Percentiles rank a stretch among this genome's conserved stretches.
Evolutionary conservation across 441 rosid genomes (phyloP).

Genomic region (Eutrema salsugineum): DNA sequence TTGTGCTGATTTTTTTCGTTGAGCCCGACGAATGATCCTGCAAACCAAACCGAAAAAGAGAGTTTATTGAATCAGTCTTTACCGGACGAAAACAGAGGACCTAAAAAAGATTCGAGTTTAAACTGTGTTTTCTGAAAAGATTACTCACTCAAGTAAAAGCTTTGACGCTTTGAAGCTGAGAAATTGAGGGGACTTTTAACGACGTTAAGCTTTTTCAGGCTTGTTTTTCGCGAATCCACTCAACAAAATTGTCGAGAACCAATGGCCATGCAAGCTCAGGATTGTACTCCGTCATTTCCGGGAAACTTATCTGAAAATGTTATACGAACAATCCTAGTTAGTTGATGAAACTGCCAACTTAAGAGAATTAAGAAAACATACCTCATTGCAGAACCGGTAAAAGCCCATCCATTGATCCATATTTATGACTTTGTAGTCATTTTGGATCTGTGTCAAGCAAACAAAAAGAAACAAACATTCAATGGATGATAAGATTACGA

Average conservation of each 20-base stretch:
- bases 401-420: constrained; percentile 84
- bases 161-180: constrained; percentile 41
- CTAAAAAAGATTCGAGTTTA: not conserved
- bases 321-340: not conserved
- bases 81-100: not conserved
- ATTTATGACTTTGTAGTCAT: constrained; percentile 73
- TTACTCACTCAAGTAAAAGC: constrained; percentile 30
- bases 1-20: constrained; percentile 22
- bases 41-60: constrained; percentile 21
- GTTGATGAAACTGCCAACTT: not conserved
- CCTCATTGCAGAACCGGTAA: constrained; percentile 78
- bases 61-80: constrained; percentile 65
- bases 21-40: constrained; percentile 48
- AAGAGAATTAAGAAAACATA: constrained; percentile 8
- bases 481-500: not conserved
- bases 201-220: constrained; percentile 34
- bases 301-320: constrained; percentile 62
- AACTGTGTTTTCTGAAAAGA: not conserved
- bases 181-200: constrained; percentile 13
- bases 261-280: constrained; percentile 84
- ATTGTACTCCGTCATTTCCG: constrained; percentile 54
- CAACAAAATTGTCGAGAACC: constrained; percentile 77
- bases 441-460: constrained; percentile 46
- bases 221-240: constrained; percentile 73
- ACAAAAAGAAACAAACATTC: not conserved